phyloP scores from a whole-genome alignment of 306 rosid genomes.

The Amphicarpaea edgeworthii region DNA sequence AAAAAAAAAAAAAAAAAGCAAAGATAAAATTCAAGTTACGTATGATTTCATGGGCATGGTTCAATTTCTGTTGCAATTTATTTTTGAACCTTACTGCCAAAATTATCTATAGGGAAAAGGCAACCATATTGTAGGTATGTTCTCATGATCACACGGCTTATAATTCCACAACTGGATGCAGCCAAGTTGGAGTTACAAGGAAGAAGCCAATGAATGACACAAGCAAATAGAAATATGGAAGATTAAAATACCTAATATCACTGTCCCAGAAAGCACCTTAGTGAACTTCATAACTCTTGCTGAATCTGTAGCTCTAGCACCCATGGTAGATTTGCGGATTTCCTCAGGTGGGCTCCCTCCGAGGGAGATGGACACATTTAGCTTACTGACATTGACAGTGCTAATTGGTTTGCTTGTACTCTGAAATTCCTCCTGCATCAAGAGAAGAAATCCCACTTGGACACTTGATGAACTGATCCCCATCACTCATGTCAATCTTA shows the following conservation, averaged over 20 bases:
- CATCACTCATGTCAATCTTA: neutral
- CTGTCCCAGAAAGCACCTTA: conserved; percentile 81
- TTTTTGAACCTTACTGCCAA: conserved; percentile 10
- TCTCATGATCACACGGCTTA: neutral
- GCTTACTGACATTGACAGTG: conserved; percentile 53
- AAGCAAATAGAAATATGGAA: conserved; percentile 1
- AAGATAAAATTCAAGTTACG: neutral
- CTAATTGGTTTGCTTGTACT: conserved; percentile 51
- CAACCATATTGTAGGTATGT: conserved; percentile 2
- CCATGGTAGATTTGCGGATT: conserved; percentile 58
- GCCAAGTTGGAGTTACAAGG: conserved; percentile 13
- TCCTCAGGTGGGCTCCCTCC: conserved; percentile 57
- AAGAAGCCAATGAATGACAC: conserved; percentile 12
- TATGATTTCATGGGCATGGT: neutral
- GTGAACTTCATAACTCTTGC: conserved; percentile 84
- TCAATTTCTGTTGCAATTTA: neutral
- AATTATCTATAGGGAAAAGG: neutral
- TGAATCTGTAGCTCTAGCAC: conserved; percentile 86
- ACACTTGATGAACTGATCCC: conserved; percentile 9
- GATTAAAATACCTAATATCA: conserved; percentile 62
- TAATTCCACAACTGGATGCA: conserved; percentile 5
- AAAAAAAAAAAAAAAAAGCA: neutral
- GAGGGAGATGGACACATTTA: conserved; percentile 48
- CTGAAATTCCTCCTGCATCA: conserved; percentile 67
- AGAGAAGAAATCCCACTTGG: conserved; percentile 39